Evolutionary conservation across 495 filamentous ascomycete genomes (phyloP).

Genomic region (Talaromyces nanjingensis): DNA sequence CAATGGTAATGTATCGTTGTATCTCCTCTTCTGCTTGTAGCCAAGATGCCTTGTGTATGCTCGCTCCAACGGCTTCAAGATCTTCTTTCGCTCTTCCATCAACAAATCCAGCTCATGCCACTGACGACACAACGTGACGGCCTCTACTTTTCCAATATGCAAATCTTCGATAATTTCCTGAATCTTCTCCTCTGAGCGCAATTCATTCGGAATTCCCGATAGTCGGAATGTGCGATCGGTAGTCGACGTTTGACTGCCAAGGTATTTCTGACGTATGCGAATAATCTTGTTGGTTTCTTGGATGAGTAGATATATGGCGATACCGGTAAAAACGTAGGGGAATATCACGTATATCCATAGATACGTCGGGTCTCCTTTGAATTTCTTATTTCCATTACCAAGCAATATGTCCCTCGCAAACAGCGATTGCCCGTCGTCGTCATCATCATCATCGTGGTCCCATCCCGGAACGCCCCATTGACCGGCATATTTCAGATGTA

Average conservation of each 20-base stretch:
- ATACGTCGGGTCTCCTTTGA: slow-evolving; percentile 42
- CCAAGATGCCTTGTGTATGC: slow-evolving; percentile 71
- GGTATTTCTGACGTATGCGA: slow-evolving; percentile 76
- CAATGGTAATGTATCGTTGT: slow-evolving; percentile 44
- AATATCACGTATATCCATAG: slow-evolving; percentile 93
- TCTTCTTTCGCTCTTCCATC: slow-evolving; percentile 56
- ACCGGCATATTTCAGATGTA: slow-evolving; percentile 66
- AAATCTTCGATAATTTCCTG: slow-evolving; percentile 82
- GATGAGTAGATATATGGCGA: slow-evolving; percentile 78
- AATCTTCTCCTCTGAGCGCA: slow-evolving; percentile 76
- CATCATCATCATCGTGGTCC: slow-evolving; percentile 20
- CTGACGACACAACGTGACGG: slow-evolving; percentile 76
- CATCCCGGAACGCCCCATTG: slow-evolving; percentile 36
- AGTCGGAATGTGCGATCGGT: slow-evolving; percentile 91
- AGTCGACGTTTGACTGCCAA: slow-evolving; percentile 86
- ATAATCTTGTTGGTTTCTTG: slow-evolving; percentile 79
- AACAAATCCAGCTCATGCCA: slow-evolving; percentile 79
- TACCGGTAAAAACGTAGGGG: slow-evolving; percentile 78
- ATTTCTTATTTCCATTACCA: slow-evolving; percentile 18
- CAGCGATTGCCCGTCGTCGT: slow-evolving; percentile 16
- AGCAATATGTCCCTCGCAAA: not conserved
- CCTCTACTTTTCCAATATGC: slow-evolving; percentile 88
- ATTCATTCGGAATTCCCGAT: slow-evolving; percentile 75
- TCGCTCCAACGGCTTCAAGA: slow-evolving; percentile 72
- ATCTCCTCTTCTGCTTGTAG: slow-evolving; percentile 38